phyloP scores from a whole-genome alignment of 345 rosid species.

The Brassica nigra region DNA sequence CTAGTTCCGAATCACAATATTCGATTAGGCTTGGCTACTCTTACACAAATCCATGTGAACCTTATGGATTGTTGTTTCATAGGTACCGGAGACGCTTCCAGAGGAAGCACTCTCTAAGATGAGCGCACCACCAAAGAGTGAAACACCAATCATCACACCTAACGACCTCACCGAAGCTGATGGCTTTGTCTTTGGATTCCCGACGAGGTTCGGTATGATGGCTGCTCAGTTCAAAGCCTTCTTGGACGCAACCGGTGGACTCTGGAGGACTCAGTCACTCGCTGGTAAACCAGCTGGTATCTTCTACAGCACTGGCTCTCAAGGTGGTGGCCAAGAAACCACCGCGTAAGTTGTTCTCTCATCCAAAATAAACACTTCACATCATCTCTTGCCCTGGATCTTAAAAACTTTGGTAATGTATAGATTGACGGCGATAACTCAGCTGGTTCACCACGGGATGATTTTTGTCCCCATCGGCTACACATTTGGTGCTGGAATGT shows the following conservation, averaged over 20 bases:
- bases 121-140: slow-evolving; percentile 91
- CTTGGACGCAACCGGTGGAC: slow-evolving; percentile 89
- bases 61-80: not conserved
- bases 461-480: slow-evolving; percentile 87
- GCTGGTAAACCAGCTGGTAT: slow-evolving; percentile 98
- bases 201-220: slow-evolving; percentile 99
- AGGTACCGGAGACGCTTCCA: slow-evolving; percentile 93
- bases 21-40: not conserved
- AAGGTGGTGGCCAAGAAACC: slow-evolving; percentile 99
- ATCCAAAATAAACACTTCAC: slow-evolving; percentile 1
- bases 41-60: slow-evolving; percentile 2
- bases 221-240: slow-evolving; percentile 97
- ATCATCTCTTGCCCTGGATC: not conserved
- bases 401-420: not conserved
- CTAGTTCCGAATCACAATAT: not conserved
- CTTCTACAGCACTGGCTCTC: slow-evolving; percentile 97
- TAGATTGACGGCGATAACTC: slow-evolving; percentile 95
- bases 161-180: slow-evolving; percentile 84
- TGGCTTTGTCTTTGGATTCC: slow-evolving; percentile 91
- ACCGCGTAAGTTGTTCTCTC: slow-evolving; percentile 71
- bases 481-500: slow-evolving; percentile 98
- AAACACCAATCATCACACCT: slow-evolving; percentile 75
- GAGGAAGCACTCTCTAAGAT: slow-evolving; percentile 82
- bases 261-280: slow-evolving; percentile 91
- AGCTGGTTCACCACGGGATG: slow-evolving; percentile 97